phyloP scores from a whole-genome alignment of 768 basidiomycete genomes.

The Scleroderma bovista region DNA sequence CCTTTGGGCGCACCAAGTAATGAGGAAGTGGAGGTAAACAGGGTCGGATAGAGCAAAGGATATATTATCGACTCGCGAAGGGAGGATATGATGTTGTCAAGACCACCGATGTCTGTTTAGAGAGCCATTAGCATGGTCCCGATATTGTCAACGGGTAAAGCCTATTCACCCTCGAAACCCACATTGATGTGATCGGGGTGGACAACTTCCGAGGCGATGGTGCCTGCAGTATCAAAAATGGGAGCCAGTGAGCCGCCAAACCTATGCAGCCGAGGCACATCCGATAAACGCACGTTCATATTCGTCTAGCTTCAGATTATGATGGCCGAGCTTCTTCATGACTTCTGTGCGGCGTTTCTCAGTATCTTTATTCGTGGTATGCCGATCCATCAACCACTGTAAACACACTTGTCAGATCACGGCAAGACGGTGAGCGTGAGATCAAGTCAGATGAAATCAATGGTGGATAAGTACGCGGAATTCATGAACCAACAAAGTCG shows the following conservation, averaged over 20 bases:
- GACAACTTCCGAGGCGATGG: constrained; percentile 89
- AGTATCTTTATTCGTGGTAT: constrained; percentile 50
- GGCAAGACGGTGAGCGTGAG: background rate
- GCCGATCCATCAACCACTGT: constrained; percentile 63
- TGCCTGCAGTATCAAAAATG: constrained; percentile 38
- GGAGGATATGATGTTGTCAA: constrained; percentile 84
- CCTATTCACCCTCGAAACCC: constrained; percentile 58
- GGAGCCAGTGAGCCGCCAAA: no score
- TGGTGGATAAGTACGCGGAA: background rate
- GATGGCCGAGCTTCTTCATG: constrained; percentile 65
- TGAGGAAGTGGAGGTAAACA: constrained; percentile 77
- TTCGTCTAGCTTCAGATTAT: constrained; percentile 74
- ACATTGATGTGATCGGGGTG: constrained; percentile 85
- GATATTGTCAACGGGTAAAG: background rate
- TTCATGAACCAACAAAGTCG: background rate
- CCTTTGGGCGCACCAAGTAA: constrained; percentile 92
- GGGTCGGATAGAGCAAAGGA: constrained; percentile 83
- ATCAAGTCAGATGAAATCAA: background rate
- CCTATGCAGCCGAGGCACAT: no score
- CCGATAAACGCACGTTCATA: constrained; percentile 69
- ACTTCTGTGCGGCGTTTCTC: constrained; percentile 68
- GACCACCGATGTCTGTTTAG: constrained; percentile 77
- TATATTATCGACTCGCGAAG: constrained; percentile 95
- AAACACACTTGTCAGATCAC: background rate
- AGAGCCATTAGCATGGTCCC: background rate